Conservation (phyloP, 2,329 filamentous ascomycete species). For the Claviceps sp. region DNA sequence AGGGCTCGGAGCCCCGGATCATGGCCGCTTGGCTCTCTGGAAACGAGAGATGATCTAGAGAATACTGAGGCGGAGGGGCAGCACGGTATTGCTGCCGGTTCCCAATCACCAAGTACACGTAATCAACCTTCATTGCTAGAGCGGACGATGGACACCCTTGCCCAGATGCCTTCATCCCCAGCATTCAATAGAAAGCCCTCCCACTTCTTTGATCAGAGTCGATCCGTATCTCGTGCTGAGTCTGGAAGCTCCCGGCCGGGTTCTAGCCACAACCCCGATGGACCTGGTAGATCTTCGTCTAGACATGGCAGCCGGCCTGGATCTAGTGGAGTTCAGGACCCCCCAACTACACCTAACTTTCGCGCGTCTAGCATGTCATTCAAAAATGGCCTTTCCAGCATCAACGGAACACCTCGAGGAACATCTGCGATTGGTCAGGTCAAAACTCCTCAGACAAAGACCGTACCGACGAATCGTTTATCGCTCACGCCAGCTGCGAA, state of each 20-base stretch:
- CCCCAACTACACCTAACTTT: constrained; percentile 22
- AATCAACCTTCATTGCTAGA: constrained; percentile 56
- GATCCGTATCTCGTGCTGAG: constrained; percentile 35
- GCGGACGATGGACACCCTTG: constrained; percentile 72
- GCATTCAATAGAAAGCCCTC: constrained; percentile 52
- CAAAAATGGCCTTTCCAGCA: constrained; percentile 28
- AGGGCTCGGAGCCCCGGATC: not conserved
- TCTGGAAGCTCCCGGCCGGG: constrained; percentile 34
- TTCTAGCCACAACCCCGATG: constrained; percentile 50
- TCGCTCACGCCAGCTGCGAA: constrained; percentile 11
- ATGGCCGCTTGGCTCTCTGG: not conserved
- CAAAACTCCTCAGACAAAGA: constrained; percentile 15
- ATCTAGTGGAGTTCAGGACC: constrained; percentile 38
- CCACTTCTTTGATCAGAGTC: constrained; percentile 58
- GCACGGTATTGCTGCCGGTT: constrained; percentile 8
- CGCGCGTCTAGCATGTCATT: constrained; percentile 31
- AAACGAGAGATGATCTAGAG: not conserved
- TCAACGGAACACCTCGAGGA: constrained; percentile 30
- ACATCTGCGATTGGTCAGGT: constrained; percentile 9
- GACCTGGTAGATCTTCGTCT: constrained; percentile 36
- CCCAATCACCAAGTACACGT: constrained; percentile 11
- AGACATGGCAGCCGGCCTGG: constrained; percentile 40
- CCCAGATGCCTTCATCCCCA: constrained; percentile 67
- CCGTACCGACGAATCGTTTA: constrained; percentile 10
- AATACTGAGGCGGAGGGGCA: not conserved